Evolutionary conservation across 2,329 filamentous ascomycete species (phyloP).

Genomic region (Sporothrix phasma): DNA sequence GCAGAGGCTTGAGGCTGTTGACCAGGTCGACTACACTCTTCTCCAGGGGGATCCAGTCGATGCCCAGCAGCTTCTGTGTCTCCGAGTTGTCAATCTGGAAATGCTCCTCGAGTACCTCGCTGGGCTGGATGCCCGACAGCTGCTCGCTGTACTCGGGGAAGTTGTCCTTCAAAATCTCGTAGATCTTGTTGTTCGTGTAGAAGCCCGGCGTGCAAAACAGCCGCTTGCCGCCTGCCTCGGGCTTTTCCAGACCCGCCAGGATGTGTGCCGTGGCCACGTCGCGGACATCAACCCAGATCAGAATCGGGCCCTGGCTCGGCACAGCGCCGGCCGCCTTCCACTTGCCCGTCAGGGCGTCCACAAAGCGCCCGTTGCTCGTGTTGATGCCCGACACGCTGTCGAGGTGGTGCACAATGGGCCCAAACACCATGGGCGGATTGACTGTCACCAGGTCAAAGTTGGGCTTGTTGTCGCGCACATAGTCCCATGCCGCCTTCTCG

Average conservation of each 20-base stretch:
- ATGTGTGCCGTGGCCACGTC: conserved; percentile 46
- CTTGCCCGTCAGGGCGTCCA: conserved; percentile 38
- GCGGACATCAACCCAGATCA: conserved; percentile 46
- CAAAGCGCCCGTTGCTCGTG: conserved; percentile 26
- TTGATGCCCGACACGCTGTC: conserved; percentile 32
- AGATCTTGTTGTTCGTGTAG: conserved; percentile 38
- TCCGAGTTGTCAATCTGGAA: conserved; percentile 49
- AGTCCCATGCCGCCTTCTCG: conserved; percentile 44
- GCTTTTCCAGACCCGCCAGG: conserved; percentile 36
- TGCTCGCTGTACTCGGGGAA: conserved; percentile 42
- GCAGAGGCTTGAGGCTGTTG: conserved; percentile 43
- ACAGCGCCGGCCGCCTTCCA: conserved; percentile 34
- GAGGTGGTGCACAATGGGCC: conserved; percentile 41
- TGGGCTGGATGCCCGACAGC: conserved; percentile 37
- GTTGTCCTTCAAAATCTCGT: conserved; percentile 33
- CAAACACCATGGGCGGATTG: conserved; percentile 46
- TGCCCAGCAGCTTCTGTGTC: conserved; percentile 49
- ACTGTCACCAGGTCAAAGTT: conserved; percentile 43
- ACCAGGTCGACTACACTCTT: conserved; percentile 53
- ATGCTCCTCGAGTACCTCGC: conserved; percentile 32
- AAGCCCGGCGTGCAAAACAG: conserved; percentile 40
- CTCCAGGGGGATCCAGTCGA: conserved; percentile 53
- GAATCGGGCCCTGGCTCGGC: conserved; percentile 31
- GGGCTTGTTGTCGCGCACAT: conserved; percentile 34
- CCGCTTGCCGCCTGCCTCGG: conserved; percentile 39